Percentiles rank a stretch among this genome's conserved stretches.
phyloP scores from a whole-genome alignment of 805 yeast species.

The Novakomyces olei region DNA sequence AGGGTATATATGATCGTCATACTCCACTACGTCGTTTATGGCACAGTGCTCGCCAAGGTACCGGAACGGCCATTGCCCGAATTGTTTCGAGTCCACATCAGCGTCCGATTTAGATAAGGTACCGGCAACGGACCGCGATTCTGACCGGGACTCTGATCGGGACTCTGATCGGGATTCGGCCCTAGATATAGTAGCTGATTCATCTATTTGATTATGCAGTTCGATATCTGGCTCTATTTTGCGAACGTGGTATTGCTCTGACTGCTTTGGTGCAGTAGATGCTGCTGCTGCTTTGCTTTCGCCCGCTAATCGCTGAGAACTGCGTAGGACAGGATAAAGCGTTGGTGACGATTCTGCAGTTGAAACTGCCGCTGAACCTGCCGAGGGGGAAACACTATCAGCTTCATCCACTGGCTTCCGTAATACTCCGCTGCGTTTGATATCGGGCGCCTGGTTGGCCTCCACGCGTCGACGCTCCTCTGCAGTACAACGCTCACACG shows the following conservation, averaged over 20 bases:
- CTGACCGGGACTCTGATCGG: too few species aligned
- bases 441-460: slow-evolving; percentile 11
- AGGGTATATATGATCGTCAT: slow-evolving; percentile 60
- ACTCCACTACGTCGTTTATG: slow-evolving; percentile 54
- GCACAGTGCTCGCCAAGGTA: slow-evolving; percentile 56
- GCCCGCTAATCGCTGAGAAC: slow-evolving; percentile 5
- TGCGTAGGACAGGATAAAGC: too few species aligned
- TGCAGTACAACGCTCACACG: slow-evolving; percentile 60
- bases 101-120: slow-evolving; percentile 12
- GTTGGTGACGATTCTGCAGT: too few species aligned
- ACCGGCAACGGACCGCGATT: background rate
- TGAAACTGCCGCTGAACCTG: too few species aligned
- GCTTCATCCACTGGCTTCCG: background rate
- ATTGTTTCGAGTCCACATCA: too few species aligned
- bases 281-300: background rate
- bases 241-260: too few species aligned
- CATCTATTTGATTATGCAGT: slow-evolving; percentile 1
- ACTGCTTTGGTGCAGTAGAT: background rate
- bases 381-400: too few species aligned
- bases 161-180: too few species aligned
- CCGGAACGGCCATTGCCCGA: slow-evolving; percentile 72
- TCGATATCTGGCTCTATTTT: too few species aligned
- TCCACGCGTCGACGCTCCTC: slow-evolving; percentile 26
- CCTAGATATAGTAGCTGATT: background rate
- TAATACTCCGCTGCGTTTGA: background rate